Base-by-base conservation (phyloP, 2,329 filamentous ascomycete species). In the Pseudogymnoascus sp. region DNA sequence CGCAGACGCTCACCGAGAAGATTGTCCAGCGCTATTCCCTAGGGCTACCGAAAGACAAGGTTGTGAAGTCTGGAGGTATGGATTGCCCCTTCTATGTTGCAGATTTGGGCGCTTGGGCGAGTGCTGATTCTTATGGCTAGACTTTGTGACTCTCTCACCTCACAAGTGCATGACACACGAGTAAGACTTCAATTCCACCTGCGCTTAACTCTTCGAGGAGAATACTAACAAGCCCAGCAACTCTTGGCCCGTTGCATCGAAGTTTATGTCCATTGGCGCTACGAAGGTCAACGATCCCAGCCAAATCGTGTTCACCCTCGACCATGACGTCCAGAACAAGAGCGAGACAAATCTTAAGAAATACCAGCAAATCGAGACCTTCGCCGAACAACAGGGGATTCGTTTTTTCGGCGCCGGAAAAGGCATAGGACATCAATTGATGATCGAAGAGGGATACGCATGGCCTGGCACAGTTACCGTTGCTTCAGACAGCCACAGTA, bases 351-450 rank as follows among this genome's bases (percentile, higher is more conserved):
- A 96, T 70, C 74, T 96, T 43, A 86, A 88, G 70, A 97, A 97
- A 72, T 97, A 96, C 75, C 72, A 75, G 14, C 83, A 89, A 70
- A 96, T 97, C 61, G 86, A 95, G 72, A 82, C 86, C 66, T 96
- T 98, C 76, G 93, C 91, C 1, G 81, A 82, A 70, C 81, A 85
- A 66, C 90, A 97, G 64, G 89, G 89, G 1, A 82, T 96, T 0
- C 80, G 86, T 63, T 92, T 93, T 72, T 96, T 88, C 70, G 87
- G 86, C 1, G 88, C 90, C 0, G 90, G 90, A 1, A 77, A 85
- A 50, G 91, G 91, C 11, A 96, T 96, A 70, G 93, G 92, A 0
- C 93, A 97, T 74, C 93, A 97, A 75, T 88, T 93, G 68, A 92
- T 95, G 89, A 84, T 96, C 0, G 92, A 96, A 74, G 91, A 91